Base-by-base conservation (phyloP, 2,329 filamentous ascomycete genomes). In the Calonectria fujianensis region DNA sequence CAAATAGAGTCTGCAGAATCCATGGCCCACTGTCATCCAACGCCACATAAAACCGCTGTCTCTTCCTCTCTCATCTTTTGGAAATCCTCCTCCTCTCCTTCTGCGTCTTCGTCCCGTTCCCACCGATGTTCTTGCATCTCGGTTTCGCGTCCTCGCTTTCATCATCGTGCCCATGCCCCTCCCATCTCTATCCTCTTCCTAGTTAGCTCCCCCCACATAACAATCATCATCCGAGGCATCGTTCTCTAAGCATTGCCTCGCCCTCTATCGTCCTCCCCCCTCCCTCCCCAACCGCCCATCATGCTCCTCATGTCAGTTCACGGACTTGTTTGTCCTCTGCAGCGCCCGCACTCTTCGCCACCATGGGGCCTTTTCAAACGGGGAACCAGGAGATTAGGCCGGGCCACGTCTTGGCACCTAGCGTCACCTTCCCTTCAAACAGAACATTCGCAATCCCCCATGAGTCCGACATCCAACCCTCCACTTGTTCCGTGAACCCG, bases 361-460 rank as follows among this genome's bases (percentile, higher is more conserved):
- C 66, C 35, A 69, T 73, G 66, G 66, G 59, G 66, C 50, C 37
- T 69, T 51, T 52, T 39, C 45, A 32, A 59, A 66, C 71, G 71
- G 71, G 71, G 59, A 73, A 73, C 59, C 59, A 73, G 71, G 71
- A 66, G 59, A 66, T 73, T 73, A 66, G 59, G 61, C 71, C 71
- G 51, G 66, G 24, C 48, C 66, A 70, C 31, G 57, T 66, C 67
- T 73, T 63, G 51, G 39, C 71, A 61, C 59, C 66, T 73, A 73
- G 66, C 66, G 71, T 39, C 59, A 29, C 39, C 39, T 61, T 69
- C 51, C 41, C 29, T 52, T 59, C 66, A 54, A 54, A 37, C 59
- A 69, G 54, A 67, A 70, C 27, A 35, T 72, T 67, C 31, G 51
- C 51, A 72, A 52, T 48, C 39, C 48, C 37, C 69, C 50, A 66